Base-by-base conservation (phyloP, 352 stramenopile genomes). In the Aphanomyces astaci region DNA sequence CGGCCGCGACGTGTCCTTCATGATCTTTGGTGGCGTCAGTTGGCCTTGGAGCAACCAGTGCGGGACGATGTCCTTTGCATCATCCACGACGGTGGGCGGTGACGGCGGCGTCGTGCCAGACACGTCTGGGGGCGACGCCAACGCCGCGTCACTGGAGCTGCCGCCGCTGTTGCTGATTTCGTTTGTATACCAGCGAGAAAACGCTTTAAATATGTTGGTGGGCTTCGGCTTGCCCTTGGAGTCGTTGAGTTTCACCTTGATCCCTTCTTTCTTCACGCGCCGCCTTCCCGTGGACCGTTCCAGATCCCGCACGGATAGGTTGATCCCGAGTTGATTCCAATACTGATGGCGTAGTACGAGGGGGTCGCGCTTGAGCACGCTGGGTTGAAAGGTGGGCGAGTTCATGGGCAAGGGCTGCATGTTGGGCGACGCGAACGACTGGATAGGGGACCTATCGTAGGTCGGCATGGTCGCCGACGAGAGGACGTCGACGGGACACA, bases 331-430 rank as follows among this genome's bases (percentile, higher is more conserved):
- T 66, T 95, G 85, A 63, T 77, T 94, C 87, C 82, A 92, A 70
- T 95, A 95, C 70, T 93, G 81, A 70, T 89, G 81, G 43, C 87
- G 83, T 57, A 95, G 91, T 3, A 84, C 82, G 68, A 88, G 88
- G 24, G 81, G 89, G 72, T 95, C 87, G 63, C 87, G 87, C 46
- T 84, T 84, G 31, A 90, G 73, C 51, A 68, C 49, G 15, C 25
- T 27, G 51, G 49, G 49, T 60, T 68, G 62, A 15, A 32, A 31
- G 7, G 56, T 10, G 13, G 62, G 43, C 28, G 48, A 51, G 51
- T 46, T 4, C 48, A 59, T 59, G 51, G 62, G 62, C 19, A 68
- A 28, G 11, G 62, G 62, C 32, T 28, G 43, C 48, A 68, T 59
- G 31, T 56, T 32, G 7, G 51, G 22, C 17, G 27, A 54, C 25